These are phyloP conservation scores for Samsoniella hepiali DNA, from an alignment of 2,329 filamentous ascomycete species.

Conservation along the genomic window DNA sequence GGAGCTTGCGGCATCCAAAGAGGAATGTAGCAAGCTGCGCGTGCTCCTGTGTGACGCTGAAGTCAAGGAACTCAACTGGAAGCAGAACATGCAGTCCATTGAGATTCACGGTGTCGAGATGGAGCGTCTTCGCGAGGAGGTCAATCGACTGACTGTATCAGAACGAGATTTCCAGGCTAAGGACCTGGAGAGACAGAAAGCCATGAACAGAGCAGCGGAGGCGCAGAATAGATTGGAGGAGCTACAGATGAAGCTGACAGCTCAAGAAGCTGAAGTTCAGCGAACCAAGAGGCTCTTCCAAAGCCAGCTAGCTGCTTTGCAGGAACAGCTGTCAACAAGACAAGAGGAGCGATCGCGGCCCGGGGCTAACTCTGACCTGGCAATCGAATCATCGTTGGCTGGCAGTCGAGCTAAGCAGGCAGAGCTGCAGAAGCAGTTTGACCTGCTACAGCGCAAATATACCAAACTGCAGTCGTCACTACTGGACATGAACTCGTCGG, in stretches of 20 bases:
- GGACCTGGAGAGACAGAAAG: conserved; percentile 57
- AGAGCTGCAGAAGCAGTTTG: conserved; percentile 52
- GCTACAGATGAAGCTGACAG: conserved; percentile 55
- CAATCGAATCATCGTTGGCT: conserved; percentile 45
- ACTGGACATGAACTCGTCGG: conserved; percentile 44
- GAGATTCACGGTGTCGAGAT: conserved; percentile 60
- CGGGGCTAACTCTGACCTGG: conserved; percentile 32
- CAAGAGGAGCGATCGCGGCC: conserved; percentile 28
- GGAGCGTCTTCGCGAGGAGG: conserved; percentile 55
- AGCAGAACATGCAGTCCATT: conserved; percentile 62
- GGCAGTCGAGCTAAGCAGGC: conserved; percentile 52
- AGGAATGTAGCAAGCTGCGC: conserved; percentile 63
- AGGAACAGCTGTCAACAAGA: conserved; percentile 42
- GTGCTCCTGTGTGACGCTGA: conserved; percentile 66
- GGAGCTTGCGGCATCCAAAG: conserved; percentile 55
- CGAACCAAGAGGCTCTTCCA: conserved; percentile 44
- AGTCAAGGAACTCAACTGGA: conserved; percentile 60
- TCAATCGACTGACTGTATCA: conserved; percentile 57
- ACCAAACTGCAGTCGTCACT: conserved; percentile 49
- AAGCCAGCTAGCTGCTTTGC: conserved; percentile 46
- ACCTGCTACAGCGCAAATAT: conserved; percentile 49
- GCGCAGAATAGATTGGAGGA: conserved; percentile 58
- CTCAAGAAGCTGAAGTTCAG: conserved; percentile 46
- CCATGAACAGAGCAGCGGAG: conserved; percentile 55
- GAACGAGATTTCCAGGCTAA: conserved; percentile 62